A percentile compares a stretch with the other conserved stretches of the same genome.
Conservation (phyloP, 352 stramenopile species). For the Phytophthora syringae region DNA sequence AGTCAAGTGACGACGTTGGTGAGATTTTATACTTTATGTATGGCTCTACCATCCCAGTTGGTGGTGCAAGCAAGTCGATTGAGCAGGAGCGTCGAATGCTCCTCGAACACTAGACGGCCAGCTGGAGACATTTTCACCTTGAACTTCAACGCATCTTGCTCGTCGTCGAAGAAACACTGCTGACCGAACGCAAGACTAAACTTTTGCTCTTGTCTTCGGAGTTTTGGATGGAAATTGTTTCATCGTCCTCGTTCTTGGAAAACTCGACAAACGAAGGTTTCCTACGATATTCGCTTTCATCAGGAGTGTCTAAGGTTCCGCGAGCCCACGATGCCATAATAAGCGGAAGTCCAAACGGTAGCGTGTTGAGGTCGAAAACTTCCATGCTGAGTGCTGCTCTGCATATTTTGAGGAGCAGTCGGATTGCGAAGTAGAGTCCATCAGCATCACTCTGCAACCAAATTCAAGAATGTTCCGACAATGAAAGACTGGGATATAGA, state of each 20-base stretch:
- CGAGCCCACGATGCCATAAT: background rate
- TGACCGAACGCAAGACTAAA: background rate
- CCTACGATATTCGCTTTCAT: too few species aligned
- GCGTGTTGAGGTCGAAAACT: background rate
- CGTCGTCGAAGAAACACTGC: background rate
- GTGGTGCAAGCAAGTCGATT: background rate
- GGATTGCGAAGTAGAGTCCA: background rate
- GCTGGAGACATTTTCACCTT: background rate
- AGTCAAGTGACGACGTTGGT: background rate
- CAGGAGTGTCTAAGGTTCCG: background rate
- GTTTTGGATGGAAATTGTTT: background rate
- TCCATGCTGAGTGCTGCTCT: background rate
- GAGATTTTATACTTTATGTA: conserved; percentile 1
- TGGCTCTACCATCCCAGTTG: background rate
- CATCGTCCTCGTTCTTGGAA: background rate
- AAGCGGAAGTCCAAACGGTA: background rate
- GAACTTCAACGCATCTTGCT: background rate
- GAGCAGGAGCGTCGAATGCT: background rate
- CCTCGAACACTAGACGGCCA: background rate
- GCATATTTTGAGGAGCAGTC: background rate
- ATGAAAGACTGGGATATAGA: too few species aligned
- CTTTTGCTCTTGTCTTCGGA: background rate
- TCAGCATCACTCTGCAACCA: background rate
- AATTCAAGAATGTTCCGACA: background rate
- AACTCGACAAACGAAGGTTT: background rate